A percentile compares a stretch with the other conserved stretches of the same genome.
Evolutionary conservation across 176 grass and related monocot genomes (phyloP).

Genomic region (Carex cristatella): DNA sequence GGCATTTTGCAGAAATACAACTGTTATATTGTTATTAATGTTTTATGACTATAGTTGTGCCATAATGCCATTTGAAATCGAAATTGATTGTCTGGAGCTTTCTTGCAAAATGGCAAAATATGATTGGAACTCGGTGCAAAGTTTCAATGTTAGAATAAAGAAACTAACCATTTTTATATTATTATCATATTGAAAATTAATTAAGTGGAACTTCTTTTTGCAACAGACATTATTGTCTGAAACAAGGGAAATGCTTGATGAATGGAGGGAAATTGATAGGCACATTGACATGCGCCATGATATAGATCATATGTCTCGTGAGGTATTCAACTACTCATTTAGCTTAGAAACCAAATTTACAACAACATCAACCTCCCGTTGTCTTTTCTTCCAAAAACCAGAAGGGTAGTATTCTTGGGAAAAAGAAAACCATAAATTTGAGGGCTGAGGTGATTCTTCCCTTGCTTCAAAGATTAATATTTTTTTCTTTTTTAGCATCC

Average conservation of each 20-base stretch:
- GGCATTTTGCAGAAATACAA: background rate
- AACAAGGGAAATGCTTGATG: background rate
- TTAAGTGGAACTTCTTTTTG: background rate
- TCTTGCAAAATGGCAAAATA: too few relatives aligned
- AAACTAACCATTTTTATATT: background rate
- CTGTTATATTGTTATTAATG: background rate
- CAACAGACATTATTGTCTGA: background rate
- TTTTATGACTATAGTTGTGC: background rate
- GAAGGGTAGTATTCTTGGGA: background rate
- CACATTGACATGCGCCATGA: slow-evolving; percentile 69
- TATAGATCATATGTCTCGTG: slow-evolving; percentile 81
- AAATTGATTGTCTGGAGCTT: too few relatives aligned
- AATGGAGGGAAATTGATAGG: slow-evolving; percentile 35
- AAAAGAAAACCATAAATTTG: background rate
- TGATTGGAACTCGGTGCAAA: too few relatives aligned
- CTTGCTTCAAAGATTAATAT: background rate
- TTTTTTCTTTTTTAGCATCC: background rate
- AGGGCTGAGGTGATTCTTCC: background rate
- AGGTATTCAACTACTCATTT: slow-evolving; percentile 37
- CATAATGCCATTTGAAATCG: background rate
- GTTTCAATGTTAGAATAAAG: too few relatives aligned
- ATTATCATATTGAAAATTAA: background rate
- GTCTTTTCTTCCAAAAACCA: background rate
- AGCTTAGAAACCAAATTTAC: background rate
- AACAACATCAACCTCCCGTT: background rate